Evolutionary conservation across 2,329 filamentous ascomycete genomes (phyloP).

Genomic region (Neofusicoccum kwambonambiense): DNA sequence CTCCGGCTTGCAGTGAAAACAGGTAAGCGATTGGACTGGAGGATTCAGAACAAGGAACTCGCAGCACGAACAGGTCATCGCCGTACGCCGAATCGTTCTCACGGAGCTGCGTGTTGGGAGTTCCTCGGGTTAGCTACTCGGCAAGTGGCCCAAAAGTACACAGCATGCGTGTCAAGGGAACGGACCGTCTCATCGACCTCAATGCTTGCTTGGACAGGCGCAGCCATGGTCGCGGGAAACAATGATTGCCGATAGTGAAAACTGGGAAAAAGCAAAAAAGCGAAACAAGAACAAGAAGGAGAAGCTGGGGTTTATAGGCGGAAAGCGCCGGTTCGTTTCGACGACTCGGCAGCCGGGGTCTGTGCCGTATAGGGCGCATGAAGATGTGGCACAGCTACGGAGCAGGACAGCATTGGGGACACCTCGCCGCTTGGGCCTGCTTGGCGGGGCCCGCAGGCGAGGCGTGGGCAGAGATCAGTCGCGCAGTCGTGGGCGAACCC

Average conservation of each 20-base stretch:
- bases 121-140: background rate
- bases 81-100: background rate
- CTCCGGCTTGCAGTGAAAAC: background rate
- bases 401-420: background rate
- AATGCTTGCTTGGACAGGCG: background rate
- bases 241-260: background rate
- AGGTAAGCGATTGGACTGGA: background rate
- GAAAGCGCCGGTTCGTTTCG: background rate
- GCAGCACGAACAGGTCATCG: background rate
- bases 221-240: background rate
- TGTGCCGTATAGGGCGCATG: background rate
- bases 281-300: background rate
- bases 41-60: background rate
- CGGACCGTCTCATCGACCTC: conserved; percentile 6
- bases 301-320: background rate
- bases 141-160: background rate
- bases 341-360: background rate
- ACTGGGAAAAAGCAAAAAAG: background rate
- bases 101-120: background rate
- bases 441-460: background rate
- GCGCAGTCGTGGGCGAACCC: background rate
- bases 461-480: background rate
- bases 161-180: background rate
- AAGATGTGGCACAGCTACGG: background rate
- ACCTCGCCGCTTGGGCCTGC: background rate